These are phyloP conservation scores for Ganoderma meredithae DNA, from an alignment of 1,284 basidiomycete species.

Conservation along the genomic window DNA sequence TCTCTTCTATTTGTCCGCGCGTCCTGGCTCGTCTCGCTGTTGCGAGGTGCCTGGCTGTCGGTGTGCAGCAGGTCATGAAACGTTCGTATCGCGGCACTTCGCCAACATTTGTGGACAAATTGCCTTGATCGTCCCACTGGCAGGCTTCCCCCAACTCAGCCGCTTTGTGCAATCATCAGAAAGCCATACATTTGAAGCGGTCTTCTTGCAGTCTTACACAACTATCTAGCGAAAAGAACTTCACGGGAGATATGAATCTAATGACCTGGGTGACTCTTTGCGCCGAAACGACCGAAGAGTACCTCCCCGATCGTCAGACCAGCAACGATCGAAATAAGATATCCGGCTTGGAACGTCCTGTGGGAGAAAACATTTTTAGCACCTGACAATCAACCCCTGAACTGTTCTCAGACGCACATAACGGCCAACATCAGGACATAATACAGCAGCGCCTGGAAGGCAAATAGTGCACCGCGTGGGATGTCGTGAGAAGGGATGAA, in stretches of 20 bases:
- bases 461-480: constrained; percentile 65
- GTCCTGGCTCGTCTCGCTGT: neutral
- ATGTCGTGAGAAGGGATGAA: constrained; percentile 69
- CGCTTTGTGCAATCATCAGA: neutral
- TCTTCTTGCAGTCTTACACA: neutral
- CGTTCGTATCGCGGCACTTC: neutral
- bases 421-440: constrained; percentile 75
- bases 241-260: neutral
- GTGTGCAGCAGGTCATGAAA: neutral
- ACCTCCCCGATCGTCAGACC: constrained; percentile 73
- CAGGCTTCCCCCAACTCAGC: neutral
- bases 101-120: neutral
- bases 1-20: constrained; percentile 36
- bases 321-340: constrained; percentile 67
- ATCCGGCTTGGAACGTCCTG: constrained; percentile 80
- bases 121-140: neutral
- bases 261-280: constrained; percentile 35
- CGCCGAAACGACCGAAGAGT: constrained; percentile 62
- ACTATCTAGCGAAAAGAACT: neutral
- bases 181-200: neutral
- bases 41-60: neutral
- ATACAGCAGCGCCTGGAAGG: constrained; percentile 60
- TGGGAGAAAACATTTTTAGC: constrained; percentile 18
- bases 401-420: constrained; percentile 58
- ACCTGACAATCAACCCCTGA: constrained; percentile 10